These are phyloP conservation scores for Astragalus glycyphyllos DNA, from an alignment of 306 rosid genomes.

Conservation along the genomic window DNA sequence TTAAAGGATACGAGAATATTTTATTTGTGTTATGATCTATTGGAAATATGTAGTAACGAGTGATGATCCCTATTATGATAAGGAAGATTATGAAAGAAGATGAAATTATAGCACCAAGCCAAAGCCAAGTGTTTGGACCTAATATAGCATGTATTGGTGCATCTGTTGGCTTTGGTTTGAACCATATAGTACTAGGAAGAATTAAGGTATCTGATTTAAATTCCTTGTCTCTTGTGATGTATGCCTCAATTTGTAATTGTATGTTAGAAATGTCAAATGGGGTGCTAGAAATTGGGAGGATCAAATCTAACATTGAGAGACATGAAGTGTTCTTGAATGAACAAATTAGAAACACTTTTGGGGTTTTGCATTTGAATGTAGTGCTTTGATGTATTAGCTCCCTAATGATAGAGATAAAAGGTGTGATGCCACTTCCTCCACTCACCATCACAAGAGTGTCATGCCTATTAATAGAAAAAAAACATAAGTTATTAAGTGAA, in stretches of 20 bases:
- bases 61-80: conserved; percentile 56
- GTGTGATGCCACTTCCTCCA: conserved; percentile 92
- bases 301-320: conserved; percentile 67
- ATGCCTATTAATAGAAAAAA: conserved; percentile 47
- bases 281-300: conserved; percentile 60
- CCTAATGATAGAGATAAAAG: conserved; percentile 73
- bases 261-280: conserved; percentile 48
- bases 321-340: conserved; percentile 56
- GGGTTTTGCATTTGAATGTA: conserved; percentile 50
- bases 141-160: conserved; percentile 56
- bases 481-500: neutral
- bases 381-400: conserved; percentile 54
- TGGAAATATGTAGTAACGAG: conserved; percentile 66
- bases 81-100: conserved; percentile 69
- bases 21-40: conserved; percentile 65
- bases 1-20: conserved; percentile 46
- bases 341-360: conserved; percentile 61
- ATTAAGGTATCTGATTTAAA: conserved; percentile 27
- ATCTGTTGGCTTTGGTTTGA: conserved; percentile 62
- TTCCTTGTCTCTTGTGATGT: conserved; percentile 64
- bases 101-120: conserved; percentile 70
- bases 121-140: conserved; percentile 75
- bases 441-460: conserved; percentile 72
- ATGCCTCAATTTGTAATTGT: conserved; percentile 67
- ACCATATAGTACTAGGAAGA: conserved; percentile 42